A percentile compares a stretch with the other conserved stretches of the same genome.
These are phyloP conservation scores for Beauveria medogensis DNA, from an alignment of 2,329 filamentous ascomycete genomes.

Conservation along the genomic window DNA sequence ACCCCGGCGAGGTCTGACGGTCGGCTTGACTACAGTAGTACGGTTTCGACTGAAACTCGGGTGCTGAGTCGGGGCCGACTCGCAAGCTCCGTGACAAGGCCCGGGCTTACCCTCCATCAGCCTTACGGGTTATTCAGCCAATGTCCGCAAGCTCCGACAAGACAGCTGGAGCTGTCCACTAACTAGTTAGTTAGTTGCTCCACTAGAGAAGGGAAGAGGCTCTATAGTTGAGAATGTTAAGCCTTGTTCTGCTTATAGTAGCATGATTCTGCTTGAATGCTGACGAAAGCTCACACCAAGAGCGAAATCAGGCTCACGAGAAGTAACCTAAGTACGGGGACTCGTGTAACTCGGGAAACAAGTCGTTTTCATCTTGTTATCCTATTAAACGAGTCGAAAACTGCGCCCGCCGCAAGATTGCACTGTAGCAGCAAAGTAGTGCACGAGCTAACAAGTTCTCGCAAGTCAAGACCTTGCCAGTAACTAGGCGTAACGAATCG, in stretches of 20 bases:
- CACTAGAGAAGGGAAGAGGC: not conserved
- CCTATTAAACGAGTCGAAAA: not conserved
- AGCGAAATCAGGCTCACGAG: not conserved
- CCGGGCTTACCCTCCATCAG: no score
- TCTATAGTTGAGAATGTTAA: not conserved
- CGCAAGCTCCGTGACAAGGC: no score
- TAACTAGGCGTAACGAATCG: no score
- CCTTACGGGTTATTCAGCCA: not conserved
- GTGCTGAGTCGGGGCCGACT: no score
- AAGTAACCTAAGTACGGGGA: not conserved
- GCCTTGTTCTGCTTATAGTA: not conserved
- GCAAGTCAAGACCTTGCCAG: not conserved
- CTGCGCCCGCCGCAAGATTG: not conserved
- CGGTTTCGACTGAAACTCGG: no score
- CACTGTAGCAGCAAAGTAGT: not conserved
- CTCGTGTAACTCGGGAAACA: not conserved
- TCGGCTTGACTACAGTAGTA: no score
- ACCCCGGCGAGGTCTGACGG: no score
- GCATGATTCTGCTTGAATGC: not conserved
- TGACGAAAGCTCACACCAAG: not conserved
- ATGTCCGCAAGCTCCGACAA: conserved; percentile 6
- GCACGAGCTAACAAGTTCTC: no score
- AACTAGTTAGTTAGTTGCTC: not conserved
- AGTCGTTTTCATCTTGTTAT: not conserved
- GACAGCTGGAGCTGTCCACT: not conserved